Conservation (phyloP, 1,284 basidiomycete genomes). For the Exobasidium cylindrosporum region DNA sequence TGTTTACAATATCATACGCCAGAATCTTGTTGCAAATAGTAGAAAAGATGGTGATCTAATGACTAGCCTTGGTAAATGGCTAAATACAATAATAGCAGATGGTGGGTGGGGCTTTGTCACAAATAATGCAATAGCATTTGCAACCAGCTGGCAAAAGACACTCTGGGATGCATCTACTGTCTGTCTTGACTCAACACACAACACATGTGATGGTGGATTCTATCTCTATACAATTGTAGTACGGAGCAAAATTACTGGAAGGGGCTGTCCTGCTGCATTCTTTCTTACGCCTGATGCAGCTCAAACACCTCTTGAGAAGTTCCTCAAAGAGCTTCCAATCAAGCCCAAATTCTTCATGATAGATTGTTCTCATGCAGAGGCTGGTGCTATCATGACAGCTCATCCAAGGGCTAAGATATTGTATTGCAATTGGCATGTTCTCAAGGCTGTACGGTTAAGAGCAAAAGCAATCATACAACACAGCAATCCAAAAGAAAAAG, state of each 20-base stretch:
- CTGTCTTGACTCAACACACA: not conserved
- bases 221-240: not conserved
- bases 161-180: not conserved
- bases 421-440: not conserved
- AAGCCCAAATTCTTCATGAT: not conserved
- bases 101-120: not conserved
- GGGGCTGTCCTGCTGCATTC: not conserved
- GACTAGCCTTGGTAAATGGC: not conserved
- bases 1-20: not conserved
- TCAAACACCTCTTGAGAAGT: not conserved
- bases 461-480: not conserved
- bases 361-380: not conserved
- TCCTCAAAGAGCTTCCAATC: not conserved
- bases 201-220: not conserved
- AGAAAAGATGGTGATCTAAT: not conserved
- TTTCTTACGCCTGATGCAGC: not conserved
- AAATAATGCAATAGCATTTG: not conserved
- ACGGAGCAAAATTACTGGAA: not conserved
- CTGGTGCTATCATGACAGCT: not conserved
- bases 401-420: not conserved
- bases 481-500: not conserved
- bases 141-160: not conserved
- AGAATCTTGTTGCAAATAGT: not conserved
- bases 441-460: not conserved
- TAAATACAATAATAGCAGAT: not conserved